Percentiles rank a stretch among this genome's conserved stretches.
Evolutionary conservation across 2,329 filamentous ascomycete species (phyloP).

Genomic region (Fulvia fulva): DNA sequence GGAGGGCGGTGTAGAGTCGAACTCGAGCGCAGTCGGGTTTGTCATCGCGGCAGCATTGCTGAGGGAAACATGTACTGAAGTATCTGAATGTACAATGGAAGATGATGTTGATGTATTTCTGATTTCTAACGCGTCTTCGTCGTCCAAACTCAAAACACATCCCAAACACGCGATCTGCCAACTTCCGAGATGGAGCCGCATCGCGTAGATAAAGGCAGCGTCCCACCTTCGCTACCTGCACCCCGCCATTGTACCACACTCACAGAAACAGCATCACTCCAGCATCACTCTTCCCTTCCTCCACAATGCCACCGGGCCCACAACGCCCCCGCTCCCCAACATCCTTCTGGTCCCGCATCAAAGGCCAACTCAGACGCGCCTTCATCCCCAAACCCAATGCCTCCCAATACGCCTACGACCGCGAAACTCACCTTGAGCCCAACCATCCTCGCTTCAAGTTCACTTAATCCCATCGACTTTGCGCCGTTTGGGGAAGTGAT

Average conservation of each 20-base stretch:
- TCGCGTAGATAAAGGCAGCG: neutral
- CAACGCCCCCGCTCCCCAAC: conserved; percentile 3
- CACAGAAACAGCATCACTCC: neutral
- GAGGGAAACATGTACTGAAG: neutral
- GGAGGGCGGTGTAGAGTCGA: conserved; percentile 15
- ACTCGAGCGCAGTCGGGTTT: neutral
- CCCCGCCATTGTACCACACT: conserved; percentile 4
- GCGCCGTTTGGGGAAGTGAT: conserved; percentile 79
- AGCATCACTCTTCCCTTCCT: neutral
- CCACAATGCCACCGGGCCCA: conserved; percentile 9
- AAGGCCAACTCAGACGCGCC: conserved; percentile 5
- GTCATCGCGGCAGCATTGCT: conserved; percentile 6
- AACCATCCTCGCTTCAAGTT: conserved; percentile 52
- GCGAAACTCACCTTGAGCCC: conserved; percentile 36
- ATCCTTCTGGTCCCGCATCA: conserved; percentile 9
- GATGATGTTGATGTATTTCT: neutral
- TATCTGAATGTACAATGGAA: neutral
- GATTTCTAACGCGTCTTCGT: conserved; percentile 2
- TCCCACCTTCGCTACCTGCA: neutral
- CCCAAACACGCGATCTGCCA: neutral
- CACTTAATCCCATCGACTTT: conserved; percentile 68
- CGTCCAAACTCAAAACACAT: neutral
- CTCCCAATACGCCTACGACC: conserved; percentile 12
- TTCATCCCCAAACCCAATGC: conserved; percentile 18
- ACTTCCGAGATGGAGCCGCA: neutral